A percentile compares a stretch with the other conserved stretches of the same genome.
Conservation (phyloP, 2,329 filamentous ascomycete genomes). For the Cyphellophora europaea region DNA sequence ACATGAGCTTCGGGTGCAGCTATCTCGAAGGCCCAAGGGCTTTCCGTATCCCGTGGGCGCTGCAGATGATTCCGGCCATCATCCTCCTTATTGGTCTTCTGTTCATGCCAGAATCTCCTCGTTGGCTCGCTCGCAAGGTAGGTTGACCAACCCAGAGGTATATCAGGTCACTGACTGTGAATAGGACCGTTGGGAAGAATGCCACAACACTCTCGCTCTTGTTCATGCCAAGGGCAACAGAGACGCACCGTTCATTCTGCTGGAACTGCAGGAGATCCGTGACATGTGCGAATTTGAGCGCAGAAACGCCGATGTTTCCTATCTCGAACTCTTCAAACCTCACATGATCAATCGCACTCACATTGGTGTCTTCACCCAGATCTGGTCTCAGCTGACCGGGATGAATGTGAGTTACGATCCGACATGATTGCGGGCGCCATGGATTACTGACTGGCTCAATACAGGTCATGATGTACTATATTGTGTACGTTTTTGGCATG, state of each 20-base stretch:
- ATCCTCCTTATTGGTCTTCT: conserved; percentile 27
- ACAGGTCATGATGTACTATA: conserved; percentile 27
- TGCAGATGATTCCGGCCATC: conserved; percentile 36
- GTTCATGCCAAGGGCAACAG: conserved; percentile 58
- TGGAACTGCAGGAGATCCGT: conserved; percentile 62
- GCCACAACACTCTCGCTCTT: conserved; percentile 38
- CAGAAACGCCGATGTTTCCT: conserved; percentile 58
- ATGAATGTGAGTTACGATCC: conserved; percentile 62
- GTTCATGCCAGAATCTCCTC: conserved; percentile 46
- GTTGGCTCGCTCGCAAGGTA: conserved; percentile 54
- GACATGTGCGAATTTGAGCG: conserved; percentile 66
- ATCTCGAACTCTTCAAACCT: conserved; percentile 62
- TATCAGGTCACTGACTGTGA: too few relatives aligned
- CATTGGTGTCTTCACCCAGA: conserved; percentile 62
- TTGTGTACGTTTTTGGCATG: conserved; percentile 62
- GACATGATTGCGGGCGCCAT: too few relatives aligned
- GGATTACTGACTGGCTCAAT: not conserved
- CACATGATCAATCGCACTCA: conserved; percentile 64
- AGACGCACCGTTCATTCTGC: conserved; percentile 54
- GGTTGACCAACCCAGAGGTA: too few relatives aligned
- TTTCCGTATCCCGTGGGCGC: conserved; percentile 38
- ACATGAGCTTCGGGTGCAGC: conserved; percentile 32
- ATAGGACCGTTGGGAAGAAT: conserved; percentile 51
- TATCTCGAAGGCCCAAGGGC: conserved; percentile 36
- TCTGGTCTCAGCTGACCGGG: conserved; percentile 66